These are phyloP conservation scores for Danielia reshetovae DNA, from an alignment of 805 yeast species.

Conservation along the genomic window DNA sequence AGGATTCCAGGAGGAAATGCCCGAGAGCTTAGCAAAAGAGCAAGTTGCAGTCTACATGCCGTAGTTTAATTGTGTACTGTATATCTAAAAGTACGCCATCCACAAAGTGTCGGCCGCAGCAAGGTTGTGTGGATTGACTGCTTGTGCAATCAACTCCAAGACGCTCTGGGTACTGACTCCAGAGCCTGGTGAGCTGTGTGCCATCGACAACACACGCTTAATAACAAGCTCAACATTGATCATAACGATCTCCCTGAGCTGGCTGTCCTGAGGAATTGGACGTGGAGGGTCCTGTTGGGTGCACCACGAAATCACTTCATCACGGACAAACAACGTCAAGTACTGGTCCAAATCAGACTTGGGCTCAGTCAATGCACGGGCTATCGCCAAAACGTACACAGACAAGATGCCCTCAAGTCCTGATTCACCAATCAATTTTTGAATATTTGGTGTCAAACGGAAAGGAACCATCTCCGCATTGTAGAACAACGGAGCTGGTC, in stretches of 20 bases:
- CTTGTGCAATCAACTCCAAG: slow-evolving; percentile 85
- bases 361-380: slow-evolving; percentile 85
- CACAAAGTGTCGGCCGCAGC: slow-evolving; percentile 90
- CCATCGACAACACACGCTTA: slow-evolving; percentile 72
- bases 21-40: too few species aligned
- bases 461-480: slow-evolving; percentile 94
- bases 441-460: slow-evolving; percentile 93
- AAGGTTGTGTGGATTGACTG: slow-evolving; percentile 89
- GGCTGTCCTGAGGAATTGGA: slow-evolving; percentile 78
- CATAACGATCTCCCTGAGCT: slow-evolving; percentile 79
- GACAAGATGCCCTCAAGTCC: slow-evolving; percentile 89
- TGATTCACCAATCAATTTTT: slow-evolving; percentile 89
- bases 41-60: too few species aligned
- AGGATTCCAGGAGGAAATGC: too few species aligned
- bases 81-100: slow-evolving; percentile 81
- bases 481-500: slow-evolving; percentile 78
- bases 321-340: slow-evolving; percentile 90
- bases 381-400: slow-evolving; percentile 77
- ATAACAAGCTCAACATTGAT: slow-evolving; percentile 82
- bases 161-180: slow-evolving; percentile 85
- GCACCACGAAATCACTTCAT: slow-evolving; percentile 93
- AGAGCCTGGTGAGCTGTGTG: slow-evolving; percentile 55
- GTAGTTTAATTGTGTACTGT: too few species aligned
- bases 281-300: slow-evolving; percentile 72
- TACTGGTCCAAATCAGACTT: slow-evolving; percentile 90